phyloP scores from a whole-genome alignment of 2,329 filamentous ascomycete species.

The Nigrospora sphaerica region DNA sequence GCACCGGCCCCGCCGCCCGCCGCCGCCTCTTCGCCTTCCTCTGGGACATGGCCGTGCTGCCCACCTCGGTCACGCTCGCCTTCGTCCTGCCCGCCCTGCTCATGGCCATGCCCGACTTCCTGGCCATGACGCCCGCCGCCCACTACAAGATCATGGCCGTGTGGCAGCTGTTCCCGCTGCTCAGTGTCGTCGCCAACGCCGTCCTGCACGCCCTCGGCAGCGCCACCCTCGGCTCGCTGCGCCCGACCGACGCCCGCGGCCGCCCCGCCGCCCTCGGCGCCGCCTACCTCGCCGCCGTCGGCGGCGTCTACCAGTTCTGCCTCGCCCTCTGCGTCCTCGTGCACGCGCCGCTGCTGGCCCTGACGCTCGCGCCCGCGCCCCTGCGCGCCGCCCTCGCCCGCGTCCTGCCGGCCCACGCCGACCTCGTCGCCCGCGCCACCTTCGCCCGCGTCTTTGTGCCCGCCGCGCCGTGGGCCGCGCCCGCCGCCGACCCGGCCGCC shows the following conservation, averaged over 20 bases:
- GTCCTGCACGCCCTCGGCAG: constrained; percentile 14
- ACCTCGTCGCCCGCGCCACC: constrained; percentile 13
- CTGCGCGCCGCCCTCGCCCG: constrained; percentile 12
- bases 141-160: constrained; percentile 21
- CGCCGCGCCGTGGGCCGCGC: constrained; percentile 6
- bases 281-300: constrained; percentile 14
- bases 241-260: constrained; percentile 12
- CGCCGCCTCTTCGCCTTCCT: constrained; percentile 17
- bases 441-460: constrained; percentile 18
- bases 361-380: constrained; percentile 12
- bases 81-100: constrained; percentile 17
- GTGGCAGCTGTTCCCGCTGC: constrained; percentile 14
- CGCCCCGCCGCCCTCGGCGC: constrained; percentile 14
- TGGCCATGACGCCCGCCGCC: constrained; percentile 7
- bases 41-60: constrained; percentile 21
- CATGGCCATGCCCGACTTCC: constrained; percentile 17
- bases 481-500: constrained; percentile 8
- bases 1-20: constrained; percentile 11
- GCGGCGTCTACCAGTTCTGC: constrained; percentile 20
- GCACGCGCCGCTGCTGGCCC: constrained; percentile 16
- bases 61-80: constrained; percentile 16
- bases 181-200: constrained; percentile 11
- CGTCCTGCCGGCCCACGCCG: constrained; percentile 9
- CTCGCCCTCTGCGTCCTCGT: constrained; percentile 13
- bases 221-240: constrained; percentile 14